Evolutionary conservation across 805 yeast genomes (phyloP), one percentile per base, ranked within the genome.

Genomic region (Tetrapisispora phaffii): DNA sequence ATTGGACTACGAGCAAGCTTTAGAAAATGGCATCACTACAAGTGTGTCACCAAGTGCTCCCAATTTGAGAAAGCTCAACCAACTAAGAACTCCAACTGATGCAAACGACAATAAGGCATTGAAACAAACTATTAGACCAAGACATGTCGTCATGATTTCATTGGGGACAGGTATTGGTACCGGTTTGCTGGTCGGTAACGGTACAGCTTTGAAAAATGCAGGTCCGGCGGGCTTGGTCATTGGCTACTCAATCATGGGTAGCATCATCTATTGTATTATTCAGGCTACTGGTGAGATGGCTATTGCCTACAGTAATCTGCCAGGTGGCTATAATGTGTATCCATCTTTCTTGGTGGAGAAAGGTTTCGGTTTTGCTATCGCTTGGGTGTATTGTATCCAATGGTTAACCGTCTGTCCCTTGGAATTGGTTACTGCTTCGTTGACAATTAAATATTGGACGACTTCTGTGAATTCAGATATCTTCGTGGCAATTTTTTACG

Each of bases 121-220:
- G 46, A 61, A 64, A 39, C 66, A 67, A 46, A 57, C 65, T 42
- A 39, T 57, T 52, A 56, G 59, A 34, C 56, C 65, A 23, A 59
- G 75, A 39, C 88, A 82, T 52, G 75, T 81, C 49, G 74, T 78
- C 48, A 77, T 84, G 78, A 82, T 85, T 56, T 87, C 94, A 34
- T 71, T 86, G 45, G 93, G 93, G 47, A 88, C 93, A 44, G 82
- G 90, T 42, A 81, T 85, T 48, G 96, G 95, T 57, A 81, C 93
- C 6, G 86, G 85, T 55, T 66, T 80, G 42, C 65, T 74, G 50
- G 78, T 78, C 42, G 82, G 82, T 53, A 67, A 74, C 41, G 83
- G 79, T 51, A 61, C 70, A 50, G 70, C 75, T 4, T 53, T 74
- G 34, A 56, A 59, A 22, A 50, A 59, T 23, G 75, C 73, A 48